Base-by-base conservation (phyloP, 371 early-diverging fungal genomes). In the Dipsacomyces acuminosporus region DNA sequence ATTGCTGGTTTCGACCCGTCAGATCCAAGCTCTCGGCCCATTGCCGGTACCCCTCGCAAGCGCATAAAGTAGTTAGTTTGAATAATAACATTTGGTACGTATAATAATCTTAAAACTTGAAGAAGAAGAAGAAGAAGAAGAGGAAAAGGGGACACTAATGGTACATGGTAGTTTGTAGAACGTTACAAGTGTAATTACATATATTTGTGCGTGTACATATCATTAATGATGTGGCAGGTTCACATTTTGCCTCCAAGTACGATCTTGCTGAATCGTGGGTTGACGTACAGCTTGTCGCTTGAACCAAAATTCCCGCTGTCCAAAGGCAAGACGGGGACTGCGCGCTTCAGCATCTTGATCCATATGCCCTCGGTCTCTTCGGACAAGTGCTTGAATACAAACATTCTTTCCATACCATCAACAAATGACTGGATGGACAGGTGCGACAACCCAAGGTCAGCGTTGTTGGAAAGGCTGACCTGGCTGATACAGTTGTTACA, bases 291-390 rank as follows among this genome's bases (percentile, higher is more conserved):
- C 8, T 56, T 54, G 13, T 43, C 60, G 36, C 55, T 59, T 8
- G 24, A 44, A 2, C 24, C 54, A 0, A 45, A 38, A 3, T 30
- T 33, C 2, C 23, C 44, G 8, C 46, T 59, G 14, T 63, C 64
- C 11, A 54, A 49, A 15, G 64, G 44, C 11, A 51, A 41, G 33
- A 69, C 41, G 2, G 51, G 41, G 22, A 59, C 59, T 0, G 59
- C 33, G 21, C 48, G 64, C 41, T 45, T 40, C 34, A 69, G 49
- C 69, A 69, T 54, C 3, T 59, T 49, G 7, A 59, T 38, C 69
- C 69, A 69, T 17, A 69, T 30, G 2, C 23, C 51, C 11, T 64
- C 64, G 17, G 22, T 24, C 26, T 69, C 69, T 14, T 46, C 49
- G 21, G 38, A 48, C 34, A 63, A 41, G 1, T 42, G 47, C 11